Conservation (phyloP, 345 rosid genomes). For the Anastatica hierochuntica region DNA sequence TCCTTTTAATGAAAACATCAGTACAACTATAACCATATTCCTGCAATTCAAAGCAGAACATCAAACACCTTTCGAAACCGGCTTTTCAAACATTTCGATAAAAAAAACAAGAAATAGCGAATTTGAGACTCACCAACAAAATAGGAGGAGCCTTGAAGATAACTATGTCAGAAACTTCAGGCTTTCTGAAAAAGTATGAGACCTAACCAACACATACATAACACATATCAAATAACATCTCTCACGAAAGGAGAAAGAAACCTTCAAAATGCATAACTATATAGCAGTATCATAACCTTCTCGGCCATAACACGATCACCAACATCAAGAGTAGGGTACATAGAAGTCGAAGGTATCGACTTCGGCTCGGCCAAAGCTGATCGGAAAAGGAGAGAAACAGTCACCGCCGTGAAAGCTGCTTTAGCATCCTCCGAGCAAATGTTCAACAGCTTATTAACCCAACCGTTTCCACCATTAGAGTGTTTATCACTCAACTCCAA, state of each 20-base stretch:
- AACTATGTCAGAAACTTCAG: conserved; percentile 77
- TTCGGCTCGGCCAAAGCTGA: conserved; percentile 79
- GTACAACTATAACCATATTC: conserved; percentile 51
- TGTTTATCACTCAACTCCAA: conserved; percentile 27
- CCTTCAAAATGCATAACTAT: neutral
- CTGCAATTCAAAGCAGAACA: conserved; percentile 28
- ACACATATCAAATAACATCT: neutral
- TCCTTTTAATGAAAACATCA: conserved; percentile 79
- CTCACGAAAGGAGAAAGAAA: too few species aligned
- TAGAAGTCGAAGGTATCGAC: conserved; percentile 72
- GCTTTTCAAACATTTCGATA: neutral
- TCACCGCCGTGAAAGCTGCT: conserved; percentile 72
- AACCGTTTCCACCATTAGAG: conserved; percentile 29
- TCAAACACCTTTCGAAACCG: neutral
- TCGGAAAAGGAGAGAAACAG: conserved; percentile 63
- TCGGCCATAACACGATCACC: conserved; percentile 87
- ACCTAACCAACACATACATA: conserved; percentile 35
- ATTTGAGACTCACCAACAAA: conserved; percentile 38
- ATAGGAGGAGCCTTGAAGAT: conserved; percentile 82
- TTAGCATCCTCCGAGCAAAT: conserved; percentile 73
- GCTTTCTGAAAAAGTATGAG: conserved; percentile 69
- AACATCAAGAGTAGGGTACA: conserved; percentile 78
- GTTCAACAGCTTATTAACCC: conserved; percentile 51
- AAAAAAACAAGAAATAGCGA: neutral
- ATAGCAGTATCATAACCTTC: conserved; percentile 41